Evolutionary conservation across 306 rosid species (phyloP), one percentile per base, ranked within the genome.

Genomic region (Ammopiptanthus mongolicus): DNA sequence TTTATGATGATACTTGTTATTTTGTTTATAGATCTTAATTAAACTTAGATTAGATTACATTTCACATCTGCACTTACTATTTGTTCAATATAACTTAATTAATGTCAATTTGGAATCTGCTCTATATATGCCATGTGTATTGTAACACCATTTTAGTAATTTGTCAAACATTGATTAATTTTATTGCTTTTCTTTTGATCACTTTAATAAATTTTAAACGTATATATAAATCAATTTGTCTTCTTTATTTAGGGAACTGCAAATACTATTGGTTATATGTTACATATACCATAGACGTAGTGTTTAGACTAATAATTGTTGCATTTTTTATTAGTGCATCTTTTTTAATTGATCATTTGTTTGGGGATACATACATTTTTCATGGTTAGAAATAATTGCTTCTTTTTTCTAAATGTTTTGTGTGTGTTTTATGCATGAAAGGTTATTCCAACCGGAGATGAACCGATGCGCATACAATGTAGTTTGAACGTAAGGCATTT

Each of bases 401-500:
- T 58, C 6, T 28, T n/a, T 3, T 1, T 31, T 33, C 10, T n/a
- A 15, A 57, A 12, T n/a, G 14, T 5, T 31, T 11, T 11, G 5
- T 53, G 12, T 36, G 59, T 9, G 2, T 37, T 65, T 8, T 14
- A 18, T 79, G 25, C 5, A 46, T 64, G 3, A 2, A 61, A 77
- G 92, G 61, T 22, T 41, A 59, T 86, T 66, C 74, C 82, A 0
- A 8, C 5, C 0, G 85, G 85, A 37, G 84, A 80, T 1, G 84
- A 90, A 66, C 79, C 85, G 0, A 2, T 67, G 19, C 31, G 53
- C 0, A 6, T 66, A 18, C 17, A 36, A 19, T 15, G 28, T 12
- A 33, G 7, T 7, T 2, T 91, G 78, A 75, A 60, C 1, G 71
- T 80, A 0, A 71, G 52, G 34, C 87, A 88, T 60, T 80, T 91